Evolutionary conservation across 805 yeast species (phyloP).

Genomic region (Ogataea salicorniae): DNA sequence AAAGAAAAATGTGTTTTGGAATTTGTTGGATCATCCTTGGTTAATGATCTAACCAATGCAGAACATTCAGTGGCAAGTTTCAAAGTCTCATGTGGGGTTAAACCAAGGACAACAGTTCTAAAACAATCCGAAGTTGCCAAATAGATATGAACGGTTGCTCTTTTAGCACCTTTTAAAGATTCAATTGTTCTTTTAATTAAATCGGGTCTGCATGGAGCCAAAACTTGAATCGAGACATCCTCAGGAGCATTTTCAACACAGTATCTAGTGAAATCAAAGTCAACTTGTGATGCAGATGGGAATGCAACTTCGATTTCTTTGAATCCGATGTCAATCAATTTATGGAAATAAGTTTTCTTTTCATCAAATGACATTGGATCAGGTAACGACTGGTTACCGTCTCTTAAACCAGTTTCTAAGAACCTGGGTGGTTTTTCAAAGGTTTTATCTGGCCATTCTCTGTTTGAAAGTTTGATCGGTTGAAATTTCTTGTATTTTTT

Average conservation of each 20-base stretch:
- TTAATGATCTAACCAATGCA: constrained; percentile 55
- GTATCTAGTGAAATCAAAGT: constrained; percentile 73
- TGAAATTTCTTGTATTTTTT: constrained; percentile 55
- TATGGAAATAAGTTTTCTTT: constrained; percentile 63
- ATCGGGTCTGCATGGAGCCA: constrained; percentile 72
- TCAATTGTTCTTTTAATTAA: constrained; percentile 69
- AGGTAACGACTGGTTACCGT: constrained; percentile 80
- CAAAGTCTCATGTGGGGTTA: constrained; percentile 54
- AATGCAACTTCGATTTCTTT: constrained; percentile 82
- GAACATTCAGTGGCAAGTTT: constrained; percentile 60
- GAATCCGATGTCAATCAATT: constrained; percentile 67
- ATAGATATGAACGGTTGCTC: constrained; percentile 71
- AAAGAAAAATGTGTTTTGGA: constrained; percentile 61
- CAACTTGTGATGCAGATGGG: constrained; percentile 76
- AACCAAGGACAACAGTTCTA: constrained; percentile 64
- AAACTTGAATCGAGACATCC: constrained; percentile 72
- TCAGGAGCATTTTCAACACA: constrained; percentile 71
- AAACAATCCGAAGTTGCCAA: constrained; percentile 73
- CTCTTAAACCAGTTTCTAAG: constrained; percentile 79
- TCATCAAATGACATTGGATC: constrained; percentile 85
- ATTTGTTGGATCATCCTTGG: constrained; percentile 59
- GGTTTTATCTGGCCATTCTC: constrained; percentile 65
- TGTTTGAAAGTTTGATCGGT: constrained; percentile 47
- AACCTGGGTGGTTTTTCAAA: constrained; percentile 68
- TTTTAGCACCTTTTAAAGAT: constrained; percentile 66